Evolutionary conservation across 257 asterid species (phyloP).

Genomic region (Ajuga chamaepitys): DNA sequence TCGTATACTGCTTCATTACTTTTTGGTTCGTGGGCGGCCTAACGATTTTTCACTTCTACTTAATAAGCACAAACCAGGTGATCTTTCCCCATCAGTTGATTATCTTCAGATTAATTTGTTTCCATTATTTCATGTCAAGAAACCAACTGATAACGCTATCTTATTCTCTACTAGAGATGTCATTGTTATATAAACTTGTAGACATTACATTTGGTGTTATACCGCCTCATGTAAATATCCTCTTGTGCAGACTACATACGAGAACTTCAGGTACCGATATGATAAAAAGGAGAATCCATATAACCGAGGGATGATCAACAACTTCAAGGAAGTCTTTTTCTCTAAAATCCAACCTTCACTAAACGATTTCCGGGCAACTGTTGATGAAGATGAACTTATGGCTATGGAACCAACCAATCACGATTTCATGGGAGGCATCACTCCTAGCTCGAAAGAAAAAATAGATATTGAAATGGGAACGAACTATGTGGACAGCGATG

Average conservation of each 20-base stretch:
- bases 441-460: conserved; percentile 49
- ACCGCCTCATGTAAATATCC: not conserved
- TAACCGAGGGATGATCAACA: conserved; percentile 59
- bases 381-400: conserved; percentile 46
- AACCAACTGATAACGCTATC: not conserved
- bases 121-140: not conserved
- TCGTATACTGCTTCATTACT: conserved; percentile 71
- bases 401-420: conserved; percentile 29
- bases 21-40: conserved; percentile 96
- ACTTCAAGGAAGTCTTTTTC: conserved; percentile 64
- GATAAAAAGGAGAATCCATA: conserved; percentile 85
- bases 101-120: not conserved
- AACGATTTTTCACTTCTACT: conserved; percentile 70
- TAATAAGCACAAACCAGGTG: conserved; percentile 77
- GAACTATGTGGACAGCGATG: conserved; percentile 31
- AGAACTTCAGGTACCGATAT: conserved; percentile 79
- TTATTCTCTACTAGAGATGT: not conserved
- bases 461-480: conserved; percentile 72
- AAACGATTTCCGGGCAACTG: conserved; percentile 50
- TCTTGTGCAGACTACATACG: conserved; percentile 78
- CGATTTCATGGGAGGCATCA: conserved; percentile 26
- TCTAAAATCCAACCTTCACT: conserved; percentile 70
- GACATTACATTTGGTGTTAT: not conserved
- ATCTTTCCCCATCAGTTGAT: conserved; percentile 5
- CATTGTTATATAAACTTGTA: not conserved